Evolutionary conservation across 805 yeast species (phyloP).

Genomic region (Schizosaccharomyces cryophilus): DNA sequence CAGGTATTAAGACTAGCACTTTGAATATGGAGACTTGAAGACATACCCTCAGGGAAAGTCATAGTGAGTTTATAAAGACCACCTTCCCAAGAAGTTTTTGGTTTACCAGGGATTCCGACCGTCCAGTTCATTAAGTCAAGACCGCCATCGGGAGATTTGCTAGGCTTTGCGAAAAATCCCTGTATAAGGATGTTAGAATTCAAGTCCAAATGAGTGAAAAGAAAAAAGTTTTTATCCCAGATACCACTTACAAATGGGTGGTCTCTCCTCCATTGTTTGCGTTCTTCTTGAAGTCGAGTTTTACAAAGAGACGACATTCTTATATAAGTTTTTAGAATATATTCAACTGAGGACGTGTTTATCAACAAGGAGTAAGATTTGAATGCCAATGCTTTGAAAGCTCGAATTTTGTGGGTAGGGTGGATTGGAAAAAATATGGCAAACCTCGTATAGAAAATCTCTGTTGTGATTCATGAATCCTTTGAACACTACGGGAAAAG

Average conservation of each 20-base stretch:
- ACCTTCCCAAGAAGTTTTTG: constrained; percentile 65
- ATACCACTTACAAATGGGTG: constrained; percentile 42
- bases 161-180: constrained; percentile 85
- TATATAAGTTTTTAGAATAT: not conserved
- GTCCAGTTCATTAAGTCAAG: constrained; percentile 71
- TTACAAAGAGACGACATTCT: constrained; percentile 35
- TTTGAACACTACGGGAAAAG: too few relatives aligned
- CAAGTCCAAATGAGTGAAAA: not conserved
- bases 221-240: too few relatives aligned
- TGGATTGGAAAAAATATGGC: too few relatives aligned
- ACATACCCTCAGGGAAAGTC: constrained; percentile 31
- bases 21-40: not conserved
- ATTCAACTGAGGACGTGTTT: too few relatives aligned
- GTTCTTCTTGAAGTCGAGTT: constrained; percentile 73
- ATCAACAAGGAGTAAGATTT: too few relatives aligned
- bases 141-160: constrained; percentile 54
- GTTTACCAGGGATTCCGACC: constrained; percentile 89
- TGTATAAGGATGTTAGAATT: not conserved
- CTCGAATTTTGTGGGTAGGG: too few relatives aligned
- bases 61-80: constrained; percentile 74
- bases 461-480: too few relatives aligned
- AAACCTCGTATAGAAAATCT: too few relatives aligned
- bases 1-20: not conserved
- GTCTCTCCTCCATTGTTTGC: constrained; percentile 94
- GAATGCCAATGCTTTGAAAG: too few relatives aligned